Evolutionary conservation across 306 rosid species (phyloP).

Genomic region (Bauhinia variegata): DNA sequence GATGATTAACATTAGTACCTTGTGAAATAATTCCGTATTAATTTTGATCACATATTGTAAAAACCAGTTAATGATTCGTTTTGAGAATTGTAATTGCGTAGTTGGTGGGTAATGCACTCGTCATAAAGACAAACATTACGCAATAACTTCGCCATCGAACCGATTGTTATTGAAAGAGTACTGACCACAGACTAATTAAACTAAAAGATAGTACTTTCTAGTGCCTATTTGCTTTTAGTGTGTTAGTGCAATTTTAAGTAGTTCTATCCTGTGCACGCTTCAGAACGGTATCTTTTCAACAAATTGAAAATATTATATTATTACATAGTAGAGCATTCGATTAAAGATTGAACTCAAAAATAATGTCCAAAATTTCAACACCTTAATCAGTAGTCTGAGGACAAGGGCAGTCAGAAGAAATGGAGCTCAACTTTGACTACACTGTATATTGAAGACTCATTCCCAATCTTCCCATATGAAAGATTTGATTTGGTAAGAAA

Average conservation of each 20-base stretch:
- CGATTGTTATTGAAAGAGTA: conserved; percentile 13
- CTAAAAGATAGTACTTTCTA: conserved; percentile 8
- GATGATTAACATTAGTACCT: conserved; percentile 7
- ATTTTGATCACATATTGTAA: background rate
- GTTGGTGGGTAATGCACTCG: conserved; percentile 49
- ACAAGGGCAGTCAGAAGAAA: conserved; percentile 4
- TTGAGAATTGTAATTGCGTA: conserved; percentile 27
- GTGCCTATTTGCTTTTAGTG: conserved; percentile 9
- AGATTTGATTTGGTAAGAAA: conserved; percentile 18
- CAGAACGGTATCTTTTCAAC: conserved; percentile 20
- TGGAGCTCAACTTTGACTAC: conserved; percentile 5
- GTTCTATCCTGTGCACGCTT: conserved; percentile 29
- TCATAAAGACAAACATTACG: conserved; percentile 36
- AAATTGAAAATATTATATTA: background rate
- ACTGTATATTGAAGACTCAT: background rate
- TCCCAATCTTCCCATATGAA: background rate
- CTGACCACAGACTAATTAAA: conserved; percentile 3
- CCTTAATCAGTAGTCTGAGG: conserved; percentile 15
- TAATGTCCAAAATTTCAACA: conserved; percentile 39
- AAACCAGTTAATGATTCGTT: background rate
- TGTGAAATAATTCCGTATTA: background rate
- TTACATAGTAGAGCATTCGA: conserved; percentile 7
- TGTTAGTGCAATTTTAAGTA: conserved; percentile 27
- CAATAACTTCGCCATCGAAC: conserved; percentile 11
- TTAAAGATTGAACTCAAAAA: conserved; percentile 13